Conservation (phyloP, 192 early-diverging fungal genomes). For the Haplosporangium gracile region DNA sequence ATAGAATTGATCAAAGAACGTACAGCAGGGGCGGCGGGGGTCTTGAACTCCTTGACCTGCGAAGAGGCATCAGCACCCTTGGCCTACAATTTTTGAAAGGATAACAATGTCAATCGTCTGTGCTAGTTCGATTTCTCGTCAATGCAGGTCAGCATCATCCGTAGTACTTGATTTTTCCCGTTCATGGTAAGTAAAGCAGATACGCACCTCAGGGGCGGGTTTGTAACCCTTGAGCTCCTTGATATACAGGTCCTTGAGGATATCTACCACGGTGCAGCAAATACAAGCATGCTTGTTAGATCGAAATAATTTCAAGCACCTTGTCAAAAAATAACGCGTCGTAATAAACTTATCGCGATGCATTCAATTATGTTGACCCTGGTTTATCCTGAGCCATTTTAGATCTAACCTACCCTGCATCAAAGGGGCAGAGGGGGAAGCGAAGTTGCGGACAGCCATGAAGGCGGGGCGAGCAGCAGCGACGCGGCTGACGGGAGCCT, state of each 20-base stretch:
- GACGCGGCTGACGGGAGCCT: conserved; percentile 55
- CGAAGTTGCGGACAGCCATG: conserved; percentile 69
- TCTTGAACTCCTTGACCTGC: conserved; percentile 57
- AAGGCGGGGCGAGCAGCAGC: conserved; percentile 59
- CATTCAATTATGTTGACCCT: not conserved
- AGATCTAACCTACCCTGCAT: conserved; percentile 61
- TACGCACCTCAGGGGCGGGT: conserved; percentile 59
- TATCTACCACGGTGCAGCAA: conserved; percentile 44
- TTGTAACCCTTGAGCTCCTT: conserved; percentile 71
- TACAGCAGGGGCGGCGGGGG: conserved; percentile 48
- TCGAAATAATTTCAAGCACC: not conserved
- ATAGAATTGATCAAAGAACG: not conserved
- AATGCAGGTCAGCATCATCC: no score
- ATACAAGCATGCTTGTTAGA: not conserved
- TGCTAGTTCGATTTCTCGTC: not conserved
- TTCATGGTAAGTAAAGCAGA: not conserved
- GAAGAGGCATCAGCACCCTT: conserved; percentile 45
- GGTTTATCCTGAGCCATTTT: not conserved
- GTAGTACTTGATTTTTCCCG: not conserved
- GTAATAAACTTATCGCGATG: not conserved
- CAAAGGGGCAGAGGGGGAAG: conserved; percentile 60
- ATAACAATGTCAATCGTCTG: not conserved
- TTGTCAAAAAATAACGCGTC: not conserved
- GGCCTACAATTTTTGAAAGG: conserved; percentile 15
- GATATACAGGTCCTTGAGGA: conserved; percentile 67